Evolutionary conservation across 2,329 filamentous ascomycete species (phyloP).

Genomic region (Cordyceps pruinosa): DNA sequence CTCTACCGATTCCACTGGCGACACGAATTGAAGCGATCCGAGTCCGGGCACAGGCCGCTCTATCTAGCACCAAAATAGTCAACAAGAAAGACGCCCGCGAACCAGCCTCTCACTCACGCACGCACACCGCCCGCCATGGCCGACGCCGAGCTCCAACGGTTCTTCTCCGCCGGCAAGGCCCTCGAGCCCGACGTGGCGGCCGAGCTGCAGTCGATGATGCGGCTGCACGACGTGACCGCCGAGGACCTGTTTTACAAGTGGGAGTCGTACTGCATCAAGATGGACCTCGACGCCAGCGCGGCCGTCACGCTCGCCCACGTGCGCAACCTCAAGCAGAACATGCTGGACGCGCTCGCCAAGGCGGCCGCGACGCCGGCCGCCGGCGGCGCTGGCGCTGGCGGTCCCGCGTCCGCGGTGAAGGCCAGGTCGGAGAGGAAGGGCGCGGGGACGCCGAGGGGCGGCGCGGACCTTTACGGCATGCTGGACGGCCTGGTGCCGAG

Average conservation of each 20-base stretch:
- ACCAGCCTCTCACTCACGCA: too few species aligned
- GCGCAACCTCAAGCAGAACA: constrained; percentile 74
- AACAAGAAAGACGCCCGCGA: too few species aligned
- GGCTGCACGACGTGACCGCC: constrained; percentile 69
- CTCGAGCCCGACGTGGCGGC: constrained; percentile 70
- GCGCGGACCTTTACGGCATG: constrained; percentile 77
- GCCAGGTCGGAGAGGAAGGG: constrained; percentile 53
- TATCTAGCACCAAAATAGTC: too few species aligned
- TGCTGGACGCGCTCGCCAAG: constrained; percentile 78
- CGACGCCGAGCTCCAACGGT: constrained; percentile 27
- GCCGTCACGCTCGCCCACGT: constrained; percentile 61
- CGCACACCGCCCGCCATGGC: constrained; percentile 27
- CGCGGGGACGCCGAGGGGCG: constrained; percentile 53
- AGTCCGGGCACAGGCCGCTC: background rate
- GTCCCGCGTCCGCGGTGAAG: constrained; percentile 18
- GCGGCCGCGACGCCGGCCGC: constrained; percentile 55
- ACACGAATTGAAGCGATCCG: background rate
- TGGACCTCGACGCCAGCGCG: constrained; percentile 72
- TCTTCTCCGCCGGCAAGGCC: constrained; percentile 33
- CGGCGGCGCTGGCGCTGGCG: too few species aligned
- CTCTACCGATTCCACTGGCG: background rate
- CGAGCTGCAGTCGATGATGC: constrained; percentile 80
- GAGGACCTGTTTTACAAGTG: constrained; percentile 97
- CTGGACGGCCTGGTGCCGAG: constrained; percentile 63
- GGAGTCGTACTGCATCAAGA: constrained; percentile 95